phyloP scores from a whole-genome alignment of 441 rosid species.

The Erysimum cheiri region DNA sequence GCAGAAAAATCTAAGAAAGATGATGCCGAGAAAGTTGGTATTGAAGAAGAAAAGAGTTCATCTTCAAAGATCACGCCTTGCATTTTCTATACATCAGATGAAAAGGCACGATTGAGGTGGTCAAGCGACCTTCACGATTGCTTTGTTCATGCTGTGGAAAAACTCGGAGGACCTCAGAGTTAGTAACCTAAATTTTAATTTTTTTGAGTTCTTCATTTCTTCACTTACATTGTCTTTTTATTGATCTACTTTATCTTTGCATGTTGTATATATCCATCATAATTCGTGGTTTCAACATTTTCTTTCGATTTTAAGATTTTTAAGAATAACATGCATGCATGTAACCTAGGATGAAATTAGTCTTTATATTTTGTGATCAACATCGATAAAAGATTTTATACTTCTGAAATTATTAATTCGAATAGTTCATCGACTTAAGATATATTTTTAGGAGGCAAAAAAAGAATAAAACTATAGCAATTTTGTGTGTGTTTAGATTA shows the following conservation, averaged over 20 bases:
- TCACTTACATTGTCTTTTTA: conserved; percentile 8
- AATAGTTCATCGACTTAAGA: too few relatives aligned
- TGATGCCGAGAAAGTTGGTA: background rate
- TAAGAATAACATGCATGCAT: conserved; percentile 17
- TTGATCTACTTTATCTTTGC: conserved; percentile 13
- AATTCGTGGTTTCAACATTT: background rate
- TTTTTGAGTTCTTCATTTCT: conserved; percentile 9
- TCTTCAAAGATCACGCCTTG: conserved; percentile 39
- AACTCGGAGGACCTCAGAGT: conserved; percentile 44
- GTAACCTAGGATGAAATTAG: conserved; percentile 7
- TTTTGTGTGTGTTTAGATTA: background rate
- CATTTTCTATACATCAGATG: conserved; percentile 40
- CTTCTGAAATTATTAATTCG: too few relatives aligned
- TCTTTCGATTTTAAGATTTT: conserved; percentile 5
- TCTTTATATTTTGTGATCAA: conserved; percentile 7
- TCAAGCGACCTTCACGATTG: conserved; percentile 41
- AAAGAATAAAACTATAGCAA: background rate
- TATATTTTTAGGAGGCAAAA: background rate
- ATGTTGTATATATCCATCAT: background rate
- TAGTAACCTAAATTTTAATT: conserved; percentile 14
- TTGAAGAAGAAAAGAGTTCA: conserved; percentile 14
- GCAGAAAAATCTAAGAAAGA: background rate
- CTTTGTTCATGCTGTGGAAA: conserved; percentile 36
- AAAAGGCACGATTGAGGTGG: conserved; percentile 39
- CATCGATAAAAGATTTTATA: background rate